phyloP scores from a whole-genome alignment of 129 eudicot species.

The Helichrysum umbraculigerum region DNA sequence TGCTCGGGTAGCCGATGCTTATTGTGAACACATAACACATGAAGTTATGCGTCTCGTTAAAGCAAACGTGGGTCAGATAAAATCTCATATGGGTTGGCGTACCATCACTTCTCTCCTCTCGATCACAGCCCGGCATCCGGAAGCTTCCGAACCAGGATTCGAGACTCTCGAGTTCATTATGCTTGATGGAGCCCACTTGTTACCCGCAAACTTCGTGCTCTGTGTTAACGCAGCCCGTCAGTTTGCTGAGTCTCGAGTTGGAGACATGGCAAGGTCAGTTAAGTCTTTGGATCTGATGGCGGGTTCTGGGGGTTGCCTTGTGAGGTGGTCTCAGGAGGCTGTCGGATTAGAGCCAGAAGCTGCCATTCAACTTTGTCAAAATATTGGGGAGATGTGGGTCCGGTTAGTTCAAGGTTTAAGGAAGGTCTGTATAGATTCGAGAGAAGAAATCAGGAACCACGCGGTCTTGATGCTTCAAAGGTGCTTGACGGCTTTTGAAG shows the following conservation, averaged over 20 bases:
- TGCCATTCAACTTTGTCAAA: slow-evolving; percentile 52
- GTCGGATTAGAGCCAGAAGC: slow-evolving; percentile 49
- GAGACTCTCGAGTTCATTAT: slow-evolving; percentile 66
- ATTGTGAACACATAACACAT: slow-evolving; percentile 75
- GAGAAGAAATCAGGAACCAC: slow-evolving; percentile 80
- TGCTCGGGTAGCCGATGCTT: slow-evolving; percentile 86
- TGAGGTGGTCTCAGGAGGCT: slow-evolving; percentile 61
- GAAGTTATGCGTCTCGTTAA: slow-evolving; percentile 78
- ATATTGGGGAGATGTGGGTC: slow-evolving; percentile 81
- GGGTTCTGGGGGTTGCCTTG: slow-evolving; percentile 59
- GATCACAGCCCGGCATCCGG: slow-evolving; percentile 76
- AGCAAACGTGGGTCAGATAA: slow-evolving; percentile 70
- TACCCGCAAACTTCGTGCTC: slow-evolving; percentile 68
- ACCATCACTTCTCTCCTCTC: slow-evolving; percentile 70
- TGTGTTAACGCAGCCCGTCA: slow-evolving; percentile 73
- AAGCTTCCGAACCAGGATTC: slow-evolving; percentile 77
- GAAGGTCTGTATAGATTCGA: slow-evolving; percentile 63
- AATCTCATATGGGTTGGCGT: slow-evolving; percentile 89
- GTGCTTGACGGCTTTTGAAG: slow-evolving; percentile 64
- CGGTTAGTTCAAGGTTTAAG: slow-evolving; percentile 62
- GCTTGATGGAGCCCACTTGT: slow-evolving; percentile 76
- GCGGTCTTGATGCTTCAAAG: slow-evolving; percentile 54
- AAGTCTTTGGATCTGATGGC: slow-evolving; percentile 69
- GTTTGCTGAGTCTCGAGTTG: slow-evolving; percentile 85
- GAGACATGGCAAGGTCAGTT: slow-evolving; percentile 50